phyloP scores from a whole-genome alignment of 805 yeast species.

The Saccharomycopsis oosterbeekiorum region DNA sequence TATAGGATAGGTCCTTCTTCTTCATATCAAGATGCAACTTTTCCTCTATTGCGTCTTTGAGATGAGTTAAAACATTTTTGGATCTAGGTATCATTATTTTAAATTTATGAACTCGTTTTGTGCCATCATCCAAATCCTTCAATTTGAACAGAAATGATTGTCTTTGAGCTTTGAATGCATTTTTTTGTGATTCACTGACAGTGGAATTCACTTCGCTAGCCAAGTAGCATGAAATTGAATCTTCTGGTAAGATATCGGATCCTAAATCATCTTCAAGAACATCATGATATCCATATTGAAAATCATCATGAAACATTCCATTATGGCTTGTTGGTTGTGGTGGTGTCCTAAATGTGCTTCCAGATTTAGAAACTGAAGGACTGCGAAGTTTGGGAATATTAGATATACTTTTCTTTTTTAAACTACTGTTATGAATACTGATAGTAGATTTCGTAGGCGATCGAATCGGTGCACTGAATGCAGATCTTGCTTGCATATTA shows the following conservation, averaged over 20 bases:
- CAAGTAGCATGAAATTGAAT: constrained; percentile 16
- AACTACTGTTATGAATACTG: constrained; percentile 9
- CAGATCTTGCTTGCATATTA: constrained; percentile 9
- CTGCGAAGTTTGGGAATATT: constrained; percentile 1
- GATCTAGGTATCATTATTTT: constrained; percentile 20
- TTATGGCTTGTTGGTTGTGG: neutral
- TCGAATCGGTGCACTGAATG: constrained; percentile 13
- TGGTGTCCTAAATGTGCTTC: neutral
- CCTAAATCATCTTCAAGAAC: neutral
- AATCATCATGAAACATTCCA: constrained; percentile 2
- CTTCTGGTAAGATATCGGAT: constrained; percentile 17
- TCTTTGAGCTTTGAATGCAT: constrained; percentile 13
- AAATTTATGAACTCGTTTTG: constrained; percentile 22
- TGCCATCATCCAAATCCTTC: constrained; percentile 20
- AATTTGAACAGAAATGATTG: constrained; percentile 13
- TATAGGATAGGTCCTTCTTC: constrained; percentile 28
- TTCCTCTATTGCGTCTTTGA: constrained; percentile 21
- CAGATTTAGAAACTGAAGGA: neutral
- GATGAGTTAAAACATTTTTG: constrained; percentile 19
- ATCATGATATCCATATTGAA: neutral
- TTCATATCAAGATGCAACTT: constrained; percentile 20
- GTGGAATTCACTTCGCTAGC: constrained; percentile 15
- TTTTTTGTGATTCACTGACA: constrained; percentile 10
- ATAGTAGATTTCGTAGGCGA: constrained; percentile 12
- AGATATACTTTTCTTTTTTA: constrained; percentile 5